phyloP scores from a whole-genome alignment of 2,329 filamentous ascomycete genomes.

The Penicillium sclerotiorum region DNA sequence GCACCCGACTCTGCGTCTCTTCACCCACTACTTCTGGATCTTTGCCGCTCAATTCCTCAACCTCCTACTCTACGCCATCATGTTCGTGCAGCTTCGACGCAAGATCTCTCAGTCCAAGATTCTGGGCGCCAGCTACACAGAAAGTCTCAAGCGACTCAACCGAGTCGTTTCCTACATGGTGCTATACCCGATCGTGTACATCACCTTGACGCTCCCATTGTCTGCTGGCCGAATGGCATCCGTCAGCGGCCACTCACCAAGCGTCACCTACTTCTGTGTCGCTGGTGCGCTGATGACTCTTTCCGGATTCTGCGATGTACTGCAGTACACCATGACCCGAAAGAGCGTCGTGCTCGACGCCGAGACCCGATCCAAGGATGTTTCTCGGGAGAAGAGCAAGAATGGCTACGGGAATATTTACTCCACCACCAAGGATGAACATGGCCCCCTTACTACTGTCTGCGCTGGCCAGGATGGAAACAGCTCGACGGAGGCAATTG shows the following conservation, averaged over 20 bases:
- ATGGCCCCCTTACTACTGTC: conserved; percentile 14
- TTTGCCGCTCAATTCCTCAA: conserved; percentile 54
- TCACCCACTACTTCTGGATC: conserved; percentile 55
- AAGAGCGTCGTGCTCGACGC: conserved; percentile 17
- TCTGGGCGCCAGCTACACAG: conserved; percentile 27
- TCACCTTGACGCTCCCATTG: conserved; percentile 61
- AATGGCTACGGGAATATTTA: conserved; percentile 5
- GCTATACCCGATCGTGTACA: conserved; percentile 53
- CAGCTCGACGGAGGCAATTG: conserved; percentile 14
- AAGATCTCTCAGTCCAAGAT: conserved; percentile 36
- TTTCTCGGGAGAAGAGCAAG: conserved; percentile 9
- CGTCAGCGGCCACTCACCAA: conserved; percentile 29
- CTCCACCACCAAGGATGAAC: conserved; percentile 6
- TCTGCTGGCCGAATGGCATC: conserved; percentile 47
- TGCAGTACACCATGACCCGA: conserved; percentile 52
- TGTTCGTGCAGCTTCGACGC: conserved; percentile 48
- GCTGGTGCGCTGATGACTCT: conserved; percentile 56
- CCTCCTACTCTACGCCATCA: conserved; percentile 48
- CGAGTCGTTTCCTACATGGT: conserved; percentile 42
- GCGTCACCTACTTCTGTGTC: conserved; percentile 47
- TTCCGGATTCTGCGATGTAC: conserved; percentile 58
- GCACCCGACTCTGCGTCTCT: conserved; percentile 48
- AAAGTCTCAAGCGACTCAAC: conserved; percentile 32
- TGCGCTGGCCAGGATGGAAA: conserved; percentile 10
- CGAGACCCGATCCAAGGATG: conserved; percentile 16